Base-by-base conservation (phyloP, 2,329 filamentous ascomycete species). In the Sporothrix brasiliensis region DNA sequence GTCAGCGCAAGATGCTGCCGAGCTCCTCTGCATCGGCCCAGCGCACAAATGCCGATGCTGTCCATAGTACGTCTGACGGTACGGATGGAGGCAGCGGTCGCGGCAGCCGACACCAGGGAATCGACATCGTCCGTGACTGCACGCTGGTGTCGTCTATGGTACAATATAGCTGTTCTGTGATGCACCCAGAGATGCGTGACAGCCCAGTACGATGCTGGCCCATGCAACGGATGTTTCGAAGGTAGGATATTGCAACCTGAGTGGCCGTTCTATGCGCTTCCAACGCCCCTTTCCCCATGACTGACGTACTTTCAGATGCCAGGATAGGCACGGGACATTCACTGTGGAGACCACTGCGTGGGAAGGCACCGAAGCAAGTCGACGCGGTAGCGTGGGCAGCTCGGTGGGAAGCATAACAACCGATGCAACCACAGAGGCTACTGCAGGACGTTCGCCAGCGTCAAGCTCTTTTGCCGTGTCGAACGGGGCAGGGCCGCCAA, bases 331-430 rank as follows among this genome's bases (percentile, higher is more conserved):
- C 16, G 86, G 85, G 4, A 80, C 71, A 9, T 90, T 90, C 74
- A 84, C 81, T 77, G 85, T 89, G 56, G 88, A 90, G 79, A 90
- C 88, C 30, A 90, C 88, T 14, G 82, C 83, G 56, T 90, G 87
- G 88, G 87, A 90, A 79, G 82, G 75, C 16, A 77, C 76, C 71
- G 69, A 68, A 21, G 47, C 63, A 13, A 69, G 67, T 41, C 52
- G 49, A 13, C 54, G 11, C 39, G 44, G 41, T 30, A 39, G 30
- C 27, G 47, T 19, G n/a, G 6, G 39, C 44, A 30, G 24, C 44
- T 5, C 41, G 3, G 21, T 9, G 9, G 24, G 44, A 13, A 21
- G 44, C 16, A 21, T 21, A 4, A 34, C 13, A 1, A 10, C 13
- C 11, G n/a, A 63, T 19, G n/a, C 21, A 47, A 11, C n/a, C 3